Conservation (phyloP, 345 rosid species). For the Citrus unshiu region DNA sequence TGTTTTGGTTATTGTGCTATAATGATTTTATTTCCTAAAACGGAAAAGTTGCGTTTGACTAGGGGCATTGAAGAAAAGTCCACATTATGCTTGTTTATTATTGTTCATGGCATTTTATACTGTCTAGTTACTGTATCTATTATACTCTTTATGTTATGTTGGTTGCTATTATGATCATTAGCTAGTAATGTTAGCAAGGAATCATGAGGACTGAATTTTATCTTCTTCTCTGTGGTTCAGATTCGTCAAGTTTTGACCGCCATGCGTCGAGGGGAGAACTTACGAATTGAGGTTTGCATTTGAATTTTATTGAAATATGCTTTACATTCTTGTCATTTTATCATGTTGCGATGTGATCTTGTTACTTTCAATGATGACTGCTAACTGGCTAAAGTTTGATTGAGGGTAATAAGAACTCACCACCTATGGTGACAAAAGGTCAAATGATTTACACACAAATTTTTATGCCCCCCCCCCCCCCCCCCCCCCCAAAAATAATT, state of each 20-base stretch:
- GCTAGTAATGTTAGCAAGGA: not conserved
- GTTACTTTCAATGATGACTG: not conserved
- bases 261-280: constrained; percentile 73
- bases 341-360: not conserved
- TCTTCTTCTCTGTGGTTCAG: constrained; percentile 43
- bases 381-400: not conserved
- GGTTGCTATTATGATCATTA: not conserved
- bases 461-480: no score
- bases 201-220: constrained; percentile 7
- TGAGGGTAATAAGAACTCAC: not conserved
- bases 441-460: not conserved
- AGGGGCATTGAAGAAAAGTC: not conserved
- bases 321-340: constrained; percentile 4
- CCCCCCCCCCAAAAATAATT: no score
- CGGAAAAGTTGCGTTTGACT: not conserved
- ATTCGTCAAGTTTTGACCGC: constrained; percentile 79
- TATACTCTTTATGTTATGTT: not conserved
- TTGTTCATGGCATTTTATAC: not conserved
- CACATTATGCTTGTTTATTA: not conserved
- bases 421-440: not conserved
- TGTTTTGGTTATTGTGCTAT: not conserved
- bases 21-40: not conserved
- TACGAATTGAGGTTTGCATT: constrained; percentile 67
- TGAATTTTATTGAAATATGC: not conserved
- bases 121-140: not conserved